phyloP scores from a whole-genome alignment of 2,329 filamentous ascomycete genomes.

The Venturia aucupariae region DNA sequence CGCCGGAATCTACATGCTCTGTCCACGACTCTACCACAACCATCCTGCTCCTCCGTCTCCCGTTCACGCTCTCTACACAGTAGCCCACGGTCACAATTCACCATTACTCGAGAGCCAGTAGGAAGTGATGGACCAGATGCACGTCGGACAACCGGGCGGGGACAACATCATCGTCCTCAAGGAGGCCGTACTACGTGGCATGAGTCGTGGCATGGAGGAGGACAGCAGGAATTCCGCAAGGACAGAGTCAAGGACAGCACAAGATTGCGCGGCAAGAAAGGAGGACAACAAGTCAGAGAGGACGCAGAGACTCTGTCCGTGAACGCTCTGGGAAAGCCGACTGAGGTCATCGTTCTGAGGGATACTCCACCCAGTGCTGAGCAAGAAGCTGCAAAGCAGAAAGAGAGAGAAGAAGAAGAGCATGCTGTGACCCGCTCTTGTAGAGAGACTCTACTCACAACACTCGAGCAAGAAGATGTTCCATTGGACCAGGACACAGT shows the following conservation, averaged over 20 bases:
- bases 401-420: background rate
- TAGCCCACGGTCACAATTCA: background rate
- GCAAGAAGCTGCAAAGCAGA: background rate
- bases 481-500: background rate
- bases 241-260: slow-evolving; percentile 15
- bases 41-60: background rate
- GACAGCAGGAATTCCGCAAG: background rate
- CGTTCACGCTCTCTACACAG: background rate
- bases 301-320: slow-evolving; percentile 23
- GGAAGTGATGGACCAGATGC: slow-evolving; percentile 12
- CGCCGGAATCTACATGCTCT: slow-evolving; percentile 18
- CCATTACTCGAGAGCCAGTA: slow-evolving; percentile 12
- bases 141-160: background rate
- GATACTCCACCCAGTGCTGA: slow-evolving; percentile 22
- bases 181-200: background rate
- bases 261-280: slow-evolving; percentile 20
- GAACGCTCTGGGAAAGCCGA: slow-evolving; percentile 26
- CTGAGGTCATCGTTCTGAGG: slow-evolving; percentile 27
- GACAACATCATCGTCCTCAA: background rate
- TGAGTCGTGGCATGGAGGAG: background rate
- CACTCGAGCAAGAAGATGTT: background rate
- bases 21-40: background rate
- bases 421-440: background rate
- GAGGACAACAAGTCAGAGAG: slow-evolving; percentile 20
- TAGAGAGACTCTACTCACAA: background rate